Conservation (phyloP, 2,329 filamentous ascomycete species). For the Podosphaera xanthii region DNA sequence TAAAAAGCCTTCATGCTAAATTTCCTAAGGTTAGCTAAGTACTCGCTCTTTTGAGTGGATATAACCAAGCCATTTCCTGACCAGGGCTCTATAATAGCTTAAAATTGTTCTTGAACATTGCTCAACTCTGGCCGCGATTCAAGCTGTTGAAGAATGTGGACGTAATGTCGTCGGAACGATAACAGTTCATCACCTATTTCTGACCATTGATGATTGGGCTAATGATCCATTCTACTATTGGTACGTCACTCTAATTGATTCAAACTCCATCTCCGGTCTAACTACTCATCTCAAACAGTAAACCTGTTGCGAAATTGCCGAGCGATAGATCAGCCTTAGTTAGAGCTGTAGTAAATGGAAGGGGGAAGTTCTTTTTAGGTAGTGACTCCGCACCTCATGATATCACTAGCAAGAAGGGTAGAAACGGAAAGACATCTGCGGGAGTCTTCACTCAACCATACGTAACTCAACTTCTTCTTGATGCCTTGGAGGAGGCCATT, state of each 20-base stretch:
- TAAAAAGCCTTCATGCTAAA: slow-evolving; percentile 45
- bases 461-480: slow-evolving; percentile 39
- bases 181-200: slow-evolving; percentile 16
- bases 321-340: slow-evolving; percentile 29
- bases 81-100: slow-evolving; percentile 19
- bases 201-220: slow-evolving; percentile 57
- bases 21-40: slow-evolving; percentile 34
- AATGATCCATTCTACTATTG: slow-evolving; percentile 47
- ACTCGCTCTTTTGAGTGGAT: neutral
- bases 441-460: slow-evolving; percentile 65
- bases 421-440: slow-evolving; percentile 30
- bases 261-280: neutral
- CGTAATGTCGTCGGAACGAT: slow-evolving; percentile 41
- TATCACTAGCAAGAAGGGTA: slow-evolving; percentile 34
- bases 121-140: slow-evolving; percentile 60
- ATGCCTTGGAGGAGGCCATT: slow-evolving; percentile 38
- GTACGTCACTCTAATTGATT: slow-evolving; percentile 1
- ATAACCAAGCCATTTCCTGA: neutral
- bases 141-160: slow-evolving; percentile 55
- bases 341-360: slow-evolving; percentile 31
- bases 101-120: slow-evolving; percentile 62
- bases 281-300: slow-evolving; percentile 23
- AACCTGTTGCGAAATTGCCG: slow-evolving; percentile 24
- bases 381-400: slow-evolving; percentile 35
- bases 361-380: slow-evolving; percentile 42